Evolutionary conservation across 345 rosid genomes (phyloP).

Genomic region (Euphorbia tirucalli): DNA sequence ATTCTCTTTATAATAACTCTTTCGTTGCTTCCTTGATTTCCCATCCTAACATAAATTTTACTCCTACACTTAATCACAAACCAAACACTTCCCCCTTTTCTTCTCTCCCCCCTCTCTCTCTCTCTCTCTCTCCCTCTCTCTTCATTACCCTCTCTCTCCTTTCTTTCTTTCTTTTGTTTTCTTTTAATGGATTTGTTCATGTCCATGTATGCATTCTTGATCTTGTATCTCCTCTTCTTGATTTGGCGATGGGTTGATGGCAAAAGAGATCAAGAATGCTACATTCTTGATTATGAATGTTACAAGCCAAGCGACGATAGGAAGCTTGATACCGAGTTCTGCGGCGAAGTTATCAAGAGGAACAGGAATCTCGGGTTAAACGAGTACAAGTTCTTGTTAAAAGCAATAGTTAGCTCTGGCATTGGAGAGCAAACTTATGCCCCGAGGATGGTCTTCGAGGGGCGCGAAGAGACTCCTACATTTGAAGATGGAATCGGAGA

Average conservation of each 20-base stretch:
- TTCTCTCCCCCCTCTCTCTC: neutral
- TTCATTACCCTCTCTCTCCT: neutral
- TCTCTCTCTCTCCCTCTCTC: neutral
- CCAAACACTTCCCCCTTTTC: neutral
- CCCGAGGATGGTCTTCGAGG: constrained; percentile 38
- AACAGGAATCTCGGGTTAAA: constrained; percentile 39
- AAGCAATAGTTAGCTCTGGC: constrained; percentile 49
- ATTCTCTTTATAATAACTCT: constrained; percentile 12
- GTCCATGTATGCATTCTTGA: constrained; percentile 24
- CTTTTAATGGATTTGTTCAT: constrained; percentile 32
- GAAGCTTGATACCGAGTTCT: constrained; percentile 35
- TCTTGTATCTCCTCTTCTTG: constrained; percentile 23
- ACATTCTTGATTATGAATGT: constrained; percentile 45
- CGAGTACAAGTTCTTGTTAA: constrained; percentile 49
- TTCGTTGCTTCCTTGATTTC: constrained; percentile 7
- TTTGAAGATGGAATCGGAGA: constrained; percentile 57
- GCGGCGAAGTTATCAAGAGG: constrained; percentile 38
- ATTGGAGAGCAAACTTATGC: constrained; percentile 47
- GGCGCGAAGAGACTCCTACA: constrained; percentile 52
- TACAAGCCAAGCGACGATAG: constrained; percentile 43
- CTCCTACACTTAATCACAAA: neutral
- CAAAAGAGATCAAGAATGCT: constrained; percentile 34
- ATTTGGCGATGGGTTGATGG: constrained; percentile 26
- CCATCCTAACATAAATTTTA: constrained; percentile 7
- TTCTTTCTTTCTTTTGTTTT: neutral